Evolutionary conservation across 257 asterid species (phyloP), one percentile per base, ranked within the genome.

Genomic region (Scutellaria baicalensis): DNA sequence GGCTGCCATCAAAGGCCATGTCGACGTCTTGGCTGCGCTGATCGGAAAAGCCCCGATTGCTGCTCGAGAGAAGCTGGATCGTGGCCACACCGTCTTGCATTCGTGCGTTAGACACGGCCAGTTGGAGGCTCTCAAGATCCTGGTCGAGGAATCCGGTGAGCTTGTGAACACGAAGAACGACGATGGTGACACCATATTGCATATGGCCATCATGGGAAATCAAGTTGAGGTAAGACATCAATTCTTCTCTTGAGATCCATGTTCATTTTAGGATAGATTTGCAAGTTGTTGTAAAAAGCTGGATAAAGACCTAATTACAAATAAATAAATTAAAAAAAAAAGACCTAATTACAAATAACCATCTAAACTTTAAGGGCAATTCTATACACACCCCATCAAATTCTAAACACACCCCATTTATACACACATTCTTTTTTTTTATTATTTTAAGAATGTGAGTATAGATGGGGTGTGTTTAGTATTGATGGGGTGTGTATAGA

Each of bases 1-100:
- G 4, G 91, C 91, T 0, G 87, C 85, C 47, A 71, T 83, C n/a
- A 78, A 74, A 59, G 91, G 94, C 13, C 84, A 42, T 1, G 66
- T 54, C 14, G 38, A 3, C 40, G 81, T 78, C 6, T 0, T 83
- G 61, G 27, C 45, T 1, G 79, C 70, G 64, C 73, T 87, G 9
- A 13, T 74, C 3, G 36, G 20, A 2, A 8, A 6, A 0, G 67
- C 64, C 5, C 84, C 85, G 0, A 20, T 42, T 7, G 87, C 87
- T 0, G 89, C 81, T 9, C 60, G 74, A 7, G 85, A 77, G 61
- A 84, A 59, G 78, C 47, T 23, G 20, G 83, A 44, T 6, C 49
- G 69, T 1, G 84, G 82, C 2, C 58, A 51, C 36, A 83, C 71
- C 5, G 38, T 68, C 68, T 9, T 85, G 80, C 91, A 87, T 72